phyloP scores from a whole-genome alignment of 2,329 filamentous ascomycete genomes.

The Byssochlamys sp. region DNA sequence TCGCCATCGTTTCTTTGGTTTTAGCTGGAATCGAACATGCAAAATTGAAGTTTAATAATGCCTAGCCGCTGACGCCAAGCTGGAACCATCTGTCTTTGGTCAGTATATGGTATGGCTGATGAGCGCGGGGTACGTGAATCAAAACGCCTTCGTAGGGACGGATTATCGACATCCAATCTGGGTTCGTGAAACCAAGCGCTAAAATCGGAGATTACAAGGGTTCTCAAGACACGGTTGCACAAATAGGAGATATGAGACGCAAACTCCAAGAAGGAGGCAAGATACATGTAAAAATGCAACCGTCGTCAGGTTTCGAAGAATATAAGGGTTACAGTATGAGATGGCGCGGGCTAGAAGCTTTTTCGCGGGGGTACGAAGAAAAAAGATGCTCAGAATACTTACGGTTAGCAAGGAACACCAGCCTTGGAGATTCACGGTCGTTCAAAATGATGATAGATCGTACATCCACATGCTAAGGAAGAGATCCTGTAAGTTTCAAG shows the following conservation, averaged over 20 bases:
- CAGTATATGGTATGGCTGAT: neutral
- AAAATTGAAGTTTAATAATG: neutral
- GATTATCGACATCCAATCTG: neutral
- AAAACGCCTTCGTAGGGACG: neutral
- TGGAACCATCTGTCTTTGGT: neutral
- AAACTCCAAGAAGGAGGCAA: neutral
- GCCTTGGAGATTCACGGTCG: neutral
- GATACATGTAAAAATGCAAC: neutral
- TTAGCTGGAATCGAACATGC: conserved; percentile 9
- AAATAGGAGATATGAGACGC: neutral
- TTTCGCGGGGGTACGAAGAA: neutral
- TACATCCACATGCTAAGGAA: neutral
- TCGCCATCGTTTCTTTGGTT: conserved; percentile 24
- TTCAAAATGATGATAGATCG: neutral
- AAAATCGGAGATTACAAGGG: neutral
- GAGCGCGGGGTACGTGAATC: neutral
- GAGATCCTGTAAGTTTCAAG: neutral
- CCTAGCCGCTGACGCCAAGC: neutral
- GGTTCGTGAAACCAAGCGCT: neutral
- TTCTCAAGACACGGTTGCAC: neutral
- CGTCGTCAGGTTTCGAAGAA: neutral
- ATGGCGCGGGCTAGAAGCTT: neutral
- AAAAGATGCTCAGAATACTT: neutral
- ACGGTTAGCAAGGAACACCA: neutral
- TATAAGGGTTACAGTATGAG: neutral